Evolutionary conservation across 495 filamentous ascomycete genomes (phyloP).

Genomic region (Neurospora sp.): DNA sequence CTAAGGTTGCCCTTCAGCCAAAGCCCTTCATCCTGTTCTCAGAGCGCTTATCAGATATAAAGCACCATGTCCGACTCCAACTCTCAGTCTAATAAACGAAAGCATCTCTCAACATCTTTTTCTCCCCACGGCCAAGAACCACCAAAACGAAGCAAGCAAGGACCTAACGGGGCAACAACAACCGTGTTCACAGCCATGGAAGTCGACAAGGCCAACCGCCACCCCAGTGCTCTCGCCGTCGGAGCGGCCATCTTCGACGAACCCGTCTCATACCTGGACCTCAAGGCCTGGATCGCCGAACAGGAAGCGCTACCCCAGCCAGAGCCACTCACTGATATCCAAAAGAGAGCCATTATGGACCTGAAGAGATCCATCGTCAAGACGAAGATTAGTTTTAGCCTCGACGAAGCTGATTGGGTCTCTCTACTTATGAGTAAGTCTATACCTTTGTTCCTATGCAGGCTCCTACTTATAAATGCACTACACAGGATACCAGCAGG

Average conservation of each 20-base stretch:
- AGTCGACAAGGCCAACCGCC: background rate
- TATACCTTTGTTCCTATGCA: background rate
- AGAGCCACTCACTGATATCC: slow-evolving; percentile 17
- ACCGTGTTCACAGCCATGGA: background rate
- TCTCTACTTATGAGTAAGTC: slow-evolving; percentile 24
- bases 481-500: slow-evolving; percentile 11
- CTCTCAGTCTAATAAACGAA: background rate
- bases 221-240: background rate
- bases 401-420: slow-evolving; percentile 27
- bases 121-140: background rate
- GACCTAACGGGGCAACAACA: background rate
- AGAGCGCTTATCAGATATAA: background rate
- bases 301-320: slow-evolving; percentile 20
- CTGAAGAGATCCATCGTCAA: slow-evolving; percentile 17
- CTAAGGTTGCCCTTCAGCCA: background rate
- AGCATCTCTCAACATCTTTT: background rate
- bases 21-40: background rate
- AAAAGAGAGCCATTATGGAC: slow-evolving; percentile 20
- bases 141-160: background rate
- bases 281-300: slow-evolving; percentile 27
- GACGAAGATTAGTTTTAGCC: slow-evolving; percentile 12
- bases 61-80: background rate
- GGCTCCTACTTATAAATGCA: background rate
- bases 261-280: slow-evolving; percentile 15
- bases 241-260: slow-evolving; percentile 1